Conservation (phyloP, 305 asterid species). For the Fraxinus paxiana region DNA sequence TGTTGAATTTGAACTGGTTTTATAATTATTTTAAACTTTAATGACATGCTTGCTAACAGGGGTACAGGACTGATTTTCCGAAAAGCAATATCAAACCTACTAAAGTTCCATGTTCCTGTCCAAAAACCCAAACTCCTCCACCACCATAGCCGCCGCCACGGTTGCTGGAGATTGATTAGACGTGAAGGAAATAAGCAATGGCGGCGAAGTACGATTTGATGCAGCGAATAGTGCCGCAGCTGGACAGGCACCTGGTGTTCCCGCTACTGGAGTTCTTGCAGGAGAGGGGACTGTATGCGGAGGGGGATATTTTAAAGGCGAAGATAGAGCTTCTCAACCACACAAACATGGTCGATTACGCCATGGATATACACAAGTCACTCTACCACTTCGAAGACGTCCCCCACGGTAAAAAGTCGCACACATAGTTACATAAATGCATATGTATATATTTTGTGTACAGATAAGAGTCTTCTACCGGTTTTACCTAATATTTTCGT, state of each 20-base stretch:
- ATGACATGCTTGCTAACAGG: not conserved
- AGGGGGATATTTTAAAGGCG: conserved; percentile 69
- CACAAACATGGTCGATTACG: conserved; percentile 92
- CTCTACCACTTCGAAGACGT: conserved; percentile 75
- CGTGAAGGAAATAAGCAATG: conserved; percentile 22
- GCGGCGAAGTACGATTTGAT: conserved; percentile 79
- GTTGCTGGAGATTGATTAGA: not conserved
- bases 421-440: not conserved
- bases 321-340: conserved; percentile 74
- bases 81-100: not conserved
- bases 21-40: not conserved
- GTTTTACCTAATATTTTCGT: not conserved
- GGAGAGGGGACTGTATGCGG: conserved; percentile 61
- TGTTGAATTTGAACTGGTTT: not conserved
- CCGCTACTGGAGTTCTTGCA: conserved; percentile 85
- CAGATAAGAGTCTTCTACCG: not conserved
- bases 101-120: not conserved
- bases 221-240: conserved; percentile 67
- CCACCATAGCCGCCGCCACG: not conserved
- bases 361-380: conserved; percentile 79
- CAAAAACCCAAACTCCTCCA: not conserved
- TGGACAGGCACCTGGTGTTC: conserved; percentile 80
- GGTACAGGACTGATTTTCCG: not conserved
- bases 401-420: conserved; percentile 50
- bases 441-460: not conserved